A percentile compares a stretch with the other conserved stretches of the same genome.
Evolutionary conservation across 2,329 filamentous ascomycete species (phyloP).

Genomic region (Colletotrichum australisinense): DNA sequence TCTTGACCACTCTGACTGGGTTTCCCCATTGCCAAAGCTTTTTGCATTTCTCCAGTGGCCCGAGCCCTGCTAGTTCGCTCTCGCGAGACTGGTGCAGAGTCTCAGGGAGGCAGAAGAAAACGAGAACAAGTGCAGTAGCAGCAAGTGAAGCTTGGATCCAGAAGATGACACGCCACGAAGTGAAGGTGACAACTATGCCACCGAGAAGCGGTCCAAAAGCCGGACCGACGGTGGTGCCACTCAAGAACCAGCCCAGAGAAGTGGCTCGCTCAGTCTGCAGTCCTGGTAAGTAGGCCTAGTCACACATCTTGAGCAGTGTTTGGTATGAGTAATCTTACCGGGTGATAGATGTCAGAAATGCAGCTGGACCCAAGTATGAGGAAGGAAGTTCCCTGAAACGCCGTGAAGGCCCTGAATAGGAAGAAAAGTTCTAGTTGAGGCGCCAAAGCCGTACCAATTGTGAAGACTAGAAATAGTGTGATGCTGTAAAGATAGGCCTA

Average conservation of each 20-base stretch:
- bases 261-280: slow-evolving; percentile 71
- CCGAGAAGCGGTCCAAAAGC: slow-evolving; percentile 78
- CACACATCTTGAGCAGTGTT: neutral
- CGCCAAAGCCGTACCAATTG: slow-evolving; percentile 76
- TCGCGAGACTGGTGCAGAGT: slow-evolving; percentile 75
- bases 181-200: slow-evolving; percentile 81
- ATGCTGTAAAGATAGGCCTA: slow-evolving; percentile 70
- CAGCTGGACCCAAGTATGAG: slow-evolving; percentile 76
- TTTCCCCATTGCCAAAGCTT: slow-evolving; percentile 74
- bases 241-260: slow-evolving; percentile 79
- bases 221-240: slow-evolving; percentile 77
- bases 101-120: slow-evolving; percentile 76
- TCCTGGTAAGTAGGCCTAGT: too few species aligned
- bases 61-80: slow-evolving; percentile 68
- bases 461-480: slow-evolving; percentile 74
- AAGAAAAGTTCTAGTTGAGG: slow-evolving; percentile 79
- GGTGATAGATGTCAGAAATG: slow-evolving; percentile 50
- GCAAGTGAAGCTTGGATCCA: slow-evolving; percentile 80
- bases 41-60: slow-evolving; percentile 57
- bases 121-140: slow-evolving; percentile 71
- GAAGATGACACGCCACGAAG: slow-evolving; percentile 80
- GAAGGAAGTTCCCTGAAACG: slow-evolving; percentile 81
- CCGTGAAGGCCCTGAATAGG: slow-evolving; percentile 79
- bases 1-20: slow-evolving; percentile 70
- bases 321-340: slow-evolving; percentile 50